phyloP scores from a whole-genome alignment of 116 monocot species.

The Thalassia testudinum region DNA sequence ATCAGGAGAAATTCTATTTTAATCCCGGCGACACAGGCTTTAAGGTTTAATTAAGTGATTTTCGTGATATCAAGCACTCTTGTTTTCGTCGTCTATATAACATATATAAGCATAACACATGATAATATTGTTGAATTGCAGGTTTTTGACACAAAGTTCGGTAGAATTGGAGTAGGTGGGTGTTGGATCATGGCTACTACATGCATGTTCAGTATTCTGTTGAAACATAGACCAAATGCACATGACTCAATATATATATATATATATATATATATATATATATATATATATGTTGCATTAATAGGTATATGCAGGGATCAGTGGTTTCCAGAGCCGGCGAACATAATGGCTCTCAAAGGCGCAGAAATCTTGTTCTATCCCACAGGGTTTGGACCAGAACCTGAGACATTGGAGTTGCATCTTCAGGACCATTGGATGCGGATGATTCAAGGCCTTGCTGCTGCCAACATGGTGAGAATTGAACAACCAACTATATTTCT shows the following conservation, averaged over 20 bases:
- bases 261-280: too few species aligned
- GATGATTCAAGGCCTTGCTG: slow-evolving; percentile 87
- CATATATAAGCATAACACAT: not conserved
- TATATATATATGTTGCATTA: not conserved
- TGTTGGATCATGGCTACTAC: too few species aligned
- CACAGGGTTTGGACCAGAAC: slow-evolving; percentile 88
- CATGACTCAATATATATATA: too few species aligned
- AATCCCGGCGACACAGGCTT: slow-evolving; percentile 88
- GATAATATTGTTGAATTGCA: slow-evolving; percentile 4
- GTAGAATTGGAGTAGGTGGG: slow-evolving; percentile 72
- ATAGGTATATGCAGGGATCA: slow-evolving; percentile 92
- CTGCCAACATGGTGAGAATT: slow-evolving; percentile 57
- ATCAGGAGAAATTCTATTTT: slow-evolving; percentile 88
- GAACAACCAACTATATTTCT: not conserved
- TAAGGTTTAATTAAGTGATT: slow-evolving; percentile 26
- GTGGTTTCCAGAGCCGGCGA: slow-evolving; percentile 64
- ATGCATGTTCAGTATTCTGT: too few species aligned
- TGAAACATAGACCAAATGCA: too few species aligned
- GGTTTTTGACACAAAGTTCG: slow-evolving; percentile 78
- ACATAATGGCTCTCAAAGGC: slow-evolving; percentile 77
- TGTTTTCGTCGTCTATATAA: too few species aligned
- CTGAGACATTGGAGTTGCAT: slow-evolving; percentile 52
- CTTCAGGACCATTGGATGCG: slow-evolving; percentile 73
- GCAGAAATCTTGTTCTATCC: slow-evolving; percentile 80
- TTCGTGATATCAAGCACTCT: not conserved